phyloP scores from a whole-genome alignment of 2,329 filamentous ascomycete genomes.

The Ceratocystis papillata region DNA sequence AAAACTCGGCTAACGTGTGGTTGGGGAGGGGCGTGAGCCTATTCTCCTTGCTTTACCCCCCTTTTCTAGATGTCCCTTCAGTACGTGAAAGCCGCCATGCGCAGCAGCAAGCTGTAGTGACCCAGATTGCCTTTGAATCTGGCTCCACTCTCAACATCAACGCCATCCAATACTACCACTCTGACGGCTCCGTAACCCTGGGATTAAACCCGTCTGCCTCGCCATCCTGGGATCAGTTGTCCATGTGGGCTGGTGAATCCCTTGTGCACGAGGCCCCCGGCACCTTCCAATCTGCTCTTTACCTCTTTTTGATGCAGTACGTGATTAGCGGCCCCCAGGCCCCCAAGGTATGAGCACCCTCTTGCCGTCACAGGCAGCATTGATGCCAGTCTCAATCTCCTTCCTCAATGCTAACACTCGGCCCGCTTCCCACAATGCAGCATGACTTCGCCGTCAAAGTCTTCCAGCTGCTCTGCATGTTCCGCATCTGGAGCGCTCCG shows the following conservation, averaged over 20 bases:
- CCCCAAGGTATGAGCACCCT: conserved; percentile 31
- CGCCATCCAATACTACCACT: conserved; percentile 18
- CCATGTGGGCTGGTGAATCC: conserved; percentile 34
- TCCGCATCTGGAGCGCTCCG: conserved; percentile 39
- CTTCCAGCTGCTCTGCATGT: conserved; percentile 41
- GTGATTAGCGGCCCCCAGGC: conserved; percentile 30
- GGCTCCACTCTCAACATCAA: conserved; percentile 14
- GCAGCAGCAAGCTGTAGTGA: background rate
- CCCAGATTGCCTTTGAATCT: conserved; percentile 12
- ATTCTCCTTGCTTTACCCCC: conserved; percentile 3
- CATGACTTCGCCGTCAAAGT: conserved; percentile 36
- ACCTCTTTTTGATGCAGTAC: conserved; percentile 34
- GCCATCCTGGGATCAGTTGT: conserved; percentile 32
- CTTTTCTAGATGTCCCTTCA: conserved; percentile 4
- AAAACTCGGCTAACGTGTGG: conserved; percentile 5
- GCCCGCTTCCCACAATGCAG: conserved; percentile 28
- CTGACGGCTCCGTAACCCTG: conserved; percentile 13
- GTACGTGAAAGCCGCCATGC: conserved; percentile 4
- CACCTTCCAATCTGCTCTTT: conserved; percentile 31
- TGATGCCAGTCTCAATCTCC: background rate
- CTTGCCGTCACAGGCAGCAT: conserved; percentile 21
- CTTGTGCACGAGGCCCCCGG: conserved; percentile 31
- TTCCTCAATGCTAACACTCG: background rate
- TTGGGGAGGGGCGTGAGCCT: conserved; percentile 15
- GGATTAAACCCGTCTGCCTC: conserved; percentile 12